Base-by-base conservation (phyloP, 2,329 filamentous ascomycete species). In the Lasiodiplodia gonubiensis region DNA sequence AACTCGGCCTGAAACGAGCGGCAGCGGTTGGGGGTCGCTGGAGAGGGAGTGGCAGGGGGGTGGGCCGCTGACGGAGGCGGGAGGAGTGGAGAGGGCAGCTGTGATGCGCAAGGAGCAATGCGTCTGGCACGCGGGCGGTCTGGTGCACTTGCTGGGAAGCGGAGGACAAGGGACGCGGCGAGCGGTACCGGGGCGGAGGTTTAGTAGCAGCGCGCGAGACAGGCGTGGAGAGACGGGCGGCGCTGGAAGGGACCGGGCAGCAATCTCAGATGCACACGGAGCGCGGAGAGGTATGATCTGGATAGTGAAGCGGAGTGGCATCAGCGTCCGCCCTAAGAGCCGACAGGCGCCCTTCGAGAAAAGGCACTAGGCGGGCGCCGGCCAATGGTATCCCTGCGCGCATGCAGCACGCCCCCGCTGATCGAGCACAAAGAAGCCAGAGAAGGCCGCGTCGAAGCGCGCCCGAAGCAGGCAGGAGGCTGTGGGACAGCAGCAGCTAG, bases 1-100 rank as follows among this genome's bases (percentile, higher is more conserved):
- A 67, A 61, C 53, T 60, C 64, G 54, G 66, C 25, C 67, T 68
- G 64, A 48, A 65, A 66, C 51, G 54, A 68, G 64, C 65, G 63
- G 68, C 64, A 66, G 66, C 49, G 27, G 59, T 49, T 61, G 57
- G 59, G 57, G 42, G 23, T 23, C 30, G 57, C 39, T 33, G 57
- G 57, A 63, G 53, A 54, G 68, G 63, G 33, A 39, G 68, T 66
- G 66, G 65, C 53, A 65, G 46, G n/a, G 68, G 53, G 53, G 64
- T 51, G 54, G 39, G 53, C 42, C 59, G 59, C 42, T 63, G 42
- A 51, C 42, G 46, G 54, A 48, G 46, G 59, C 25, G 49, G 60
- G 49, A 46, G 64, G 25, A 60, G 53, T 48, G 63, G 64, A 23
- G 55, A 46, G 39, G 53, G 54, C 27, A 51, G 27, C 51, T 23